These are phyloP conservation scores for Huntiella savannae DNA, from an alignment of 2,329 filamentous ascomycete genomes.

Conservation along the genomic window DNA sequence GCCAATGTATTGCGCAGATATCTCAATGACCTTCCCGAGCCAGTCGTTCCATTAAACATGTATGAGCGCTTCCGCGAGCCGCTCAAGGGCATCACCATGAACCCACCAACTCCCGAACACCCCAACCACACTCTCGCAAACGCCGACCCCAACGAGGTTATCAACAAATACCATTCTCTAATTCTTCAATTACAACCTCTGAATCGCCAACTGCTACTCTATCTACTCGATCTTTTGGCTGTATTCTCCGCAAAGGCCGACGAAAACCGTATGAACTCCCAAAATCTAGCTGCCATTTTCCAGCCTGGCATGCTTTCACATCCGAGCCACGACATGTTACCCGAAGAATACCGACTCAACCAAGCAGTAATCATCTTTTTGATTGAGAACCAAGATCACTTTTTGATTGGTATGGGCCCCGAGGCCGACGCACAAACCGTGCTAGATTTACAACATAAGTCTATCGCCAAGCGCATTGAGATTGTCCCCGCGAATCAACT, in stretches of 20 bases:
- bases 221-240: slow-evolving; percentile 85
- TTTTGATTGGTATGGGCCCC: slow-evolving; percentile 97
- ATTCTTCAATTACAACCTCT: slow-evolving; percentile 86
- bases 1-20: slow-evolving; percentile 92
- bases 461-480: slow-evolving; percentile 30
- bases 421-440: slow-evolving; percentile 71
- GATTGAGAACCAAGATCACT: slow-evolving; percentile 96
- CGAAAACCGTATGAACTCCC: slow-evolving; percentile 88
- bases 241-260: slow-evolving; percentile 96
- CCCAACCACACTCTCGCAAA: slow-evolving; percentile 50
- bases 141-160: slow-evolving; percentile 46
- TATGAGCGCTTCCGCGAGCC: slow-evolving; percentile 85
- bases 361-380: slow-evolving; percentile 95
- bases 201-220: slow-evolving; percentile 82
- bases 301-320: slow-evolving; percentile 93
- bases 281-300: slow-evolving; percentile 90
- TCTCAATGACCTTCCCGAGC: slow-evolving; percentile 87
- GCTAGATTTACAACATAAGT: slow-evolving; percentile 42
- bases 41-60: slow-evolving; percentile 83
- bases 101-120: slow-evolving; percentile 51
- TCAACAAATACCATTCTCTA: slow-evolving; percentile 65
- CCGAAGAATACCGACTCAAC: slow-evolving; percentile 80
- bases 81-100: slow-evolving; percentile 50
- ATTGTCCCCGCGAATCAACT: slow-evolving; percentile 18
- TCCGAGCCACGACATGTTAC: slow-evolving; percentile 85